These are phyloP conservation scores for Mycena maculata DNA, from an alignment of 768 basidiomycete species.

Conservation along the genomic window DNA sequence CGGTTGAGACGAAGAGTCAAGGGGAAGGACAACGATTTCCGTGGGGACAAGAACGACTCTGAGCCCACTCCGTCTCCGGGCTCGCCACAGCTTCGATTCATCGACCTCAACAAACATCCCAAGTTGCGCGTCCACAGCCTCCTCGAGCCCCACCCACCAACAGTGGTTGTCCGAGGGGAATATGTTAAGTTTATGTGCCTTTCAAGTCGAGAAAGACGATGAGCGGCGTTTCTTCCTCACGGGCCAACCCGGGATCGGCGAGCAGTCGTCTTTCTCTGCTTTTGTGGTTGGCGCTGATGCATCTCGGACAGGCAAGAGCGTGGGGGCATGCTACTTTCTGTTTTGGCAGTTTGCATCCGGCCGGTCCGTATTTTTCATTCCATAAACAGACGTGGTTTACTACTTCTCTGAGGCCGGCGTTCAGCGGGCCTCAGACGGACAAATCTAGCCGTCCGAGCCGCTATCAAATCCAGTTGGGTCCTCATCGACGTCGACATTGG, in stretches of 20 bases:
- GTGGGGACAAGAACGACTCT: not conserved
- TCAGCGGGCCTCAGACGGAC: not conserved
- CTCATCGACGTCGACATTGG: constrained; percentile 19
- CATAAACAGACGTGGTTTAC: not conserved
- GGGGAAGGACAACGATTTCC: too few relatives aligned
- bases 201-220: not conserved
- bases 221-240: constrained; percentile 12
- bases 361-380: constrained; percentile 5
- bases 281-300: not conserved
- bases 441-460: not conserved
- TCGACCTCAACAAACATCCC: not conserved
- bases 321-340: not conserved
- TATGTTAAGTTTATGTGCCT: constrained; percentile 5
- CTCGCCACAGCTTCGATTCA: constrained; percentile 15
- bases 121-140: not conserved
- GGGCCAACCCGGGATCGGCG: constrained; percentile 11
- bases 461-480: constrained; percentile 5
- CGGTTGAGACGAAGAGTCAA: too few relatives aligned
- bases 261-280: not conserved
- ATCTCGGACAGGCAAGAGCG: constrained; percentile 22
- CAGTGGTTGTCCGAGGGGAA: not conserved
- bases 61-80: not conserved
- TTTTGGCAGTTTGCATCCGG: constrained; percentile 4
- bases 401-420: constrained; percentile 22
- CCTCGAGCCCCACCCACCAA: not conserved